Evolutionary conservation across 2,329 filamentous ascomycete species (phyloP), one percentile per base, ranked within the genome.

Genomic region (Coniella lustricola): DNA sequence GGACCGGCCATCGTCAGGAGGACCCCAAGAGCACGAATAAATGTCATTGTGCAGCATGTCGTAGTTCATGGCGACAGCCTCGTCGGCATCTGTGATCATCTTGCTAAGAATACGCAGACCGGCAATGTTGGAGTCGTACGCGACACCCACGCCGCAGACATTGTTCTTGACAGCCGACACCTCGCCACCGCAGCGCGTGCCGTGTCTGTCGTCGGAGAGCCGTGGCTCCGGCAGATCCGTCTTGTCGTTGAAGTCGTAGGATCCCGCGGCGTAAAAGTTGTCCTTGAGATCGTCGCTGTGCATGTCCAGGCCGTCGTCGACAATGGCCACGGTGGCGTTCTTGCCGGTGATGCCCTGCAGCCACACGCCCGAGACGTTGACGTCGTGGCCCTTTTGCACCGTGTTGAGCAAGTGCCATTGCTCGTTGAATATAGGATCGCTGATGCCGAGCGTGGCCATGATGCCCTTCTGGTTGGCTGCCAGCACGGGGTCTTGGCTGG

Each of bases 1-100:
- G 20, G 89, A 90, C 52, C 76, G 75, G 39, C 93, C 93, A 63
- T 97, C 90, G 60, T 98, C 93, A 0, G 90, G 88, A 8, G 93
- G 93, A 1, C 93, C 93, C 93, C 93, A 98, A 0, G 93, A 98
- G 70, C 93, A 98, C 1, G 93, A 98, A 69, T 96, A 98, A 51
- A 98, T 97, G 52, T 96, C 82, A 63, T 96, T 98, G 53, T 91
- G 74, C 60, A 96, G 83, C 60, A 82, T 93, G 54, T 85, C 86
- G 70, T 91, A 97, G 67, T 95, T 96, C 75, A 98, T 83, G 18
- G 93, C 88, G 25, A 85, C 74, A 20, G 93, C 90, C 67, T 98
- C 93, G 60, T 98, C 93, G 22, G 87, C 84, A 63, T 98, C 93
- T 44, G 84, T 85, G 55, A 98, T 96, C 42, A 87, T 73, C 61